Conservation (phyloP, 75 land plant species). For the Sequoia sempervirens region DNA sequence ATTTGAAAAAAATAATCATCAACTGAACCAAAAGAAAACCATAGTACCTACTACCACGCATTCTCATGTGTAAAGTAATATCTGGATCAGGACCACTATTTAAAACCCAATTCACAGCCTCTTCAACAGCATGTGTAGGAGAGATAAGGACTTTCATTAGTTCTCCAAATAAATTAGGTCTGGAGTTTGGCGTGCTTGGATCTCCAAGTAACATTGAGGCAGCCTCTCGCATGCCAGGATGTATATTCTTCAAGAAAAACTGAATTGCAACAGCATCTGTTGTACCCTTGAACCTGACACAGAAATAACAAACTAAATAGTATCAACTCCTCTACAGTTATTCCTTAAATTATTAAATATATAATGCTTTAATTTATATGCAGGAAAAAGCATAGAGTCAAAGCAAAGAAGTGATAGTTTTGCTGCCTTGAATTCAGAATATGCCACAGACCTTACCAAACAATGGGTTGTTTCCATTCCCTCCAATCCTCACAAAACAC, state of each 20-base stretch:
- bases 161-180: slow-evolving; percentile 89
- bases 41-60: slow-evolving; percentile 68
- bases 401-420: neutral
- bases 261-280: slow-evolving; percentile 83
- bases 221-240: slow-evolving; percentile 57
- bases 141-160: slow-evolving; percentile 60
- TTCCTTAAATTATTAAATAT: neutral
- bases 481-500: slow-evolving; percentile 91
- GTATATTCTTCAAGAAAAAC: slow-evolving; percentile 80
- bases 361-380: neutral
- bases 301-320: neutral
- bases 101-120: slow-evolving; percentile 76
- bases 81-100: slow-evolving; percentile 62
- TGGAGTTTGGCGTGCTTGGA: slow-evolving; percentile 34
- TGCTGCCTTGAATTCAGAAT: slow-evolving; percentile 11
- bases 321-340: neutral
- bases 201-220: slow-evolving; percentile 63
- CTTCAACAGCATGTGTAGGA: slow-evolving; percentile 52
- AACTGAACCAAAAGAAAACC: neutral
- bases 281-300: slow-evolving; percentile 76
- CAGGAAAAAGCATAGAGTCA: neutral
- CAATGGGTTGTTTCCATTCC: slow-evolving; percentile 67
- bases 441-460: slow-evolving; percentile 54
- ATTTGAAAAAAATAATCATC: neutral
- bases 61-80: slow-evolving; percentile 82